Base-by-base conservation (phyloP, 306 rosid species). In the Trichosanthes cucumerina region DNA sequence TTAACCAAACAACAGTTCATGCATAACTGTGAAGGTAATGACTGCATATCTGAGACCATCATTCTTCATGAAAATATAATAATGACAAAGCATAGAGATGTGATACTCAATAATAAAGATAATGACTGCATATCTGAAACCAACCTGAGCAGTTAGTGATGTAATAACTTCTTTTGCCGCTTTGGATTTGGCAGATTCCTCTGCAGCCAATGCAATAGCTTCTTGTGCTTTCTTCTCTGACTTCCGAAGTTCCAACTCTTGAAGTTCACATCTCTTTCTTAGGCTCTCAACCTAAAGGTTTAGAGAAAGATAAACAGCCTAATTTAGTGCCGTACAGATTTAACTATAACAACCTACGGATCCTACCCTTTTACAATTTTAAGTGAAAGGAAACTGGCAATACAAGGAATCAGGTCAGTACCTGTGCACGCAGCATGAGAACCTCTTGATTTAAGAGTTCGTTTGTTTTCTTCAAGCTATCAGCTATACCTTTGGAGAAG, bases 101-200 rank as follows among this genome's bases (percentile, higher is more conserved):
- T 11, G n/a, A 50, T 65, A 24, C 53, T 66, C 53, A 6, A 18
- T 23, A 43, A 9, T 6, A 23, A 78, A 28, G 80, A 46, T 26
- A 62, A 53, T 18, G 77, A 38, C 10, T 21, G 69, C 43, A 53
- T 58, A 77, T 71, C 64, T 81, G 31, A 76, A 74, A 81, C 83
- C 80, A 82, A 96, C 98, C 87, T 93, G 93, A 49, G 96, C 91
- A 56, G 98, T 93, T 54, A 96, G 97, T 0, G 96, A 91, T 81
- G 87, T 96, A 81, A 91, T 93, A 79, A 96, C 98, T 89, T 93
- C 98, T 88, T 96, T 96, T 70, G 98, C 98, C 8, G 92, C 93
- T 87, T 88, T 93, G 82, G 93, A 90, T 87, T 87, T 96, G 65
- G 88, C 81, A 79, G 90, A 85, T 87, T 93, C 98, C 78, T 91